Conservation (phyloP, 1,139 yeast genomes). For the Hyphopichia pseudoburtonii region DNA sequence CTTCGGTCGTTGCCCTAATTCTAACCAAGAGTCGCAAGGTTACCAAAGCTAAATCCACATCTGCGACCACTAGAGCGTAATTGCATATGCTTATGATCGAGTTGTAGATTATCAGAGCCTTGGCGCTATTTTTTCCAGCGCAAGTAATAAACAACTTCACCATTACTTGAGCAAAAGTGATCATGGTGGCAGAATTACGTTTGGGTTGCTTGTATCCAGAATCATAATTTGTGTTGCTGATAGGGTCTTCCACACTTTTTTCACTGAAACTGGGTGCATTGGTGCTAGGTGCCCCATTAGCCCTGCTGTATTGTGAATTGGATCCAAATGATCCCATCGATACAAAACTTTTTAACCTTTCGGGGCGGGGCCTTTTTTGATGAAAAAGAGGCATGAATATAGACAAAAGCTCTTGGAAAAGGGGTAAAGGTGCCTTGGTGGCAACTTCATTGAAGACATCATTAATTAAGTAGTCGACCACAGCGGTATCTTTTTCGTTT, state of each 20-base stretch:
- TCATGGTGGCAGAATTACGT: not conserved
- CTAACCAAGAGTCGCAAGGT: slow-evolving; percentile 56
- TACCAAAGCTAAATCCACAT: slow-evolving; percentile 40
- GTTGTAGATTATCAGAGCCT: slow-evolving; percentile 31
- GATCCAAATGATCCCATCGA: slow-evolving; percentile 21
- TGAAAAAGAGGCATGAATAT: slow-evolving; percentile 15
- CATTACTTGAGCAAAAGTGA: slow-evolving; percentile 29
- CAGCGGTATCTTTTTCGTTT: slow-evolving; percentile 27
- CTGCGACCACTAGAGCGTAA: slow-evolving; percentile 25
- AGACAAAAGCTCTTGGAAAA: slow-evolving; percentile 24
- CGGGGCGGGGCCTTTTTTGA: slow-evolving; percentile 8
- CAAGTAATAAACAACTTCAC: slow-evolving; percentile 32
- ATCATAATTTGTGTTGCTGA: not conserved
- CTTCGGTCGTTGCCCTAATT: slow-evolving; percentile 51
- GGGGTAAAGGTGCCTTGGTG: slow-evolving; percentile 19
- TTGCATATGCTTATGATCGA: slow-evolving; percentile 26
- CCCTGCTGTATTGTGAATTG: slow-evolving; percentile 6
- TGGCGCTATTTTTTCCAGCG: slow-evolving; percentile 21
- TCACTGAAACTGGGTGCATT: slow-evolving; percentile 1
- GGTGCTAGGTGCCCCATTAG: slow-evolving; percentile 3
- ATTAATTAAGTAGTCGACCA: slow-evolving; percentile 33
- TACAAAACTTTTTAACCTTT: slow-evolving; percentile 20
- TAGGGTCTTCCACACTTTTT: not conserved
- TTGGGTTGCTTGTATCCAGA: not conserved
- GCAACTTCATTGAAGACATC: slow-evolving; percentile 30